Evolutionary conservation across 768 basidiomycete genomes (phyloP).

Genomic region (Mycena latifolia): DNA sequence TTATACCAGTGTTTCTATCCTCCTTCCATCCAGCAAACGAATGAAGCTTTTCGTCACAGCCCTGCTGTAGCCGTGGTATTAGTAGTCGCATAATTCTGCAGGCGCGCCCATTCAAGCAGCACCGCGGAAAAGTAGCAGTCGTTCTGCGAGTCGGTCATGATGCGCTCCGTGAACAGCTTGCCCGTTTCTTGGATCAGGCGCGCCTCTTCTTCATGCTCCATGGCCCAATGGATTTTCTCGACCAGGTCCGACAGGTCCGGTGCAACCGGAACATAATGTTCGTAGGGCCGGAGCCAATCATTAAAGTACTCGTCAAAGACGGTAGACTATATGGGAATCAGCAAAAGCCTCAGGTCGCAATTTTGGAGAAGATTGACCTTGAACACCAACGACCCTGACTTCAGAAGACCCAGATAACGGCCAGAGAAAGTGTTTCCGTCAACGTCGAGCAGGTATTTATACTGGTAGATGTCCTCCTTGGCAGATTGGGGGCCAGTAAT

Average conservation of each 20-base stretch:
- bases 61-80: neutral
- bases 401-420: conserved; percentile 32
- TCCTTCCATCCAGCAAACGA: neutral
- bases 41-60: neutral
- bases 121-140: conserved; percentile 36
- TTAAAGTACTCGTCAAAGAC: conserved; percentile 36
- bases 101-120: conserved; percentile 33
- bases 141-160: conserved; percentile 36
- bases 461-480: conserved; percentile 36
- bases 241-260: conserved; percentile 36
- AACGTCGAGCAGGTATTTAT: conserved; percentile 35
- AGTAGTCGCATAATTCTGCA: conserved; percentile 20
- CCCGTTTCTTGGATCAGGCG: conserved; percentile 34
- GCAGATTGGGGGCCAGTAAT: conserved; percentile 30
- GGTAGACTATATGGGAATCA: conserved; percentile 23
- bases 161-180: conserved; percentile 29
- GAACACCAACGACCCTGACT: conserved; percentile 36
- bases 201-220: conserved; percentile 33
- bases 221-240: conserved; percentile 36
- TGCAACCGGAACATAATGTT: conserved; percentile 33
- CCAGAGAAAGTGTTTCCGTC: conserved; percentile 39
- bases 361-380: conserved; percentile 15
- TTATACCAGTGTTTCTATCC: neutral
- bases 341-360: too few relatives aligned
- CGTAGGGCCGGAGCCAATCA: conserved; percentile 33